Evolutionary conservation across 2,329 filamentous ascomycete genomes (phyloP).

Genomic region (Setomelanomma holmii): DNA sequence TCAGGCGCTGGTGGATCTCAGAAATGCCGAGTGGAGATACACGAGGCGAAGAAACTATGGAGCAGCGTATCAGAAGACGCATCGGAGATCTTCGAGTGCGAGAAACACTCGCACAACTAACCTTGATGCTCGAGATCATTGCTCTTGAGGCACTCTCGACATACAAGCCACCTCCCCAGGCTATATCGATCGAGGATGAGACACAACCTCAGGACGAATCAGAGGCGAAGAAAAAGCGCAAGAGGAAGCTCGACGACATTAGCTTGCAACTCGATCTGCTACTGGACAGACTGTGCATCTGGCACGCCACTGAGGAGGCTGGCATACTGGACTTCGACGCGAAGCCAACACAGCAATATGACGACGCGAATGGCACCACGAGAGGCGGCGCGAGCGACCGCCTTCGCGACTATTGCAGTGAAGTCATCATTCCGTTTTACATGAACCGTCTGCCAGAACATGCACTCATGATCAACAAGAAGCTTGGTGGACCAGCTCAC

Average conservation of each 20-base stretch:
- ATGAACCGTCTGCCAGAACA: constrained; percentile 75
- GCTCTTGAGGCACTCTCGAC: constrained; percentile 65
- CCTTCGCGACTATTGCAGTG: constrained; percentile 77
- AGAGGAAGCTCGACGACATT: constrained; percentile 71
- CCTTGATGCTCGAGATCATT: constrained; percentile 77
- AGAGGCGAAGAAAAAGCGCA: constrained; percentile 46
- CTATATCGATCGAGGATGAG: constrained; percentile 20
- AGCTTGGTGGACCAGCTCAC: constrained; percentile 75
- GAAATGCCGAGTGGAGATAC: constrained; percentile 49
- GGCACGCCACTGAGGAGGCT: constrained; percentile 76
- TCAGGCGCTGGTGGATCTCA: constrained; percentile 73
- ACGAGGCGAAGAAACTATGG: constrained; percentile 41
- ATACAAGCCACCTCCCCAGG: constrained; percentile 40
- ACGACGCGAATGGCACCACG: constrained; percentile 28
- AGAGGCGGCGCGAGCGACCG: constrained; percentile 60
- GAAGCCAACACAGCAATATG: constrained; percentile 30
- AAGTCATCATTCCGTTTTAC: constrained; percentile 84
- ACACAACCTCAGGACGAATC: constrained; percentile 20
- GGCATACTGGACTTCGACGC: constrained; percentile 48
- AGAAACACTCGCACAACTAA: constrained; percentile 82
- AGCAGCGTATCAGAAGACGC: constrained; percentile 66
- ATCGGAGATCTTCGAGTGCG: constrained; percentile 72
- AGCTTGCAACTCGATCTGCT: constrained; percentile 73
- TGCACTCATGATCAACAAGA: constrained; percentile 74
- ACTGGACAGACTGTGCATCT: constrained; percentile 80